A percentile compares a stretch with the other conserved stretches of the same genome.
Evolutionary conservation across 257 asterid genomes (phyloP).

Genomic region (Solanum sejunctum): DNA sequence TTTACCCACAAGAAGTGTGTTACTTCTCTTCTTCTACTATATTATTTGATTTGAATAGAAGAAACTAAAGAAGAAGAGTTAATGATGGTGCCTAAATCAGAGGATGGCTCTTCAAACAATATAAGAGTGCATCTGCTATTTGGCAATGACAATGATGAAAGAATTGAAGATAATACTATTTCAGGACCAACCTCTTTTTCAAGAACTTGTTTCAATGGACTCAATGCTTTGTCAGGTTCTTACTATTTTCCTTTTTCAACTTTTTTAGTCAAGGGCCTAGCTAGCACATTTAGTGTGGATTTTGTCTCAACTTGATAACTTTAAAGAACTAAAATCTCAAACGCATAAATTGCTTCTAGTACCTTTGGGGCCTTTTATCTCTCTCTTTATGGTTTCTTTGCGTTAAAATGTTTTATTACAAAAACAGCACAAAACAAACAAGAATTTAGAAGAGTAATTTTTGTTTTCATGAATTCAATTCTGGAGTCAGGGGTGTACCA

Average conservation of each 20-base stretch:
- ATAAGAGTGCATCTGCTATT: conserved; percentile 13
- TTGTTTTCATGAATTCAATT: not conserved
- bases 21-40: not conserved
- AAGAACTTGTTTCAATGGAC: conserved; percentile 83
- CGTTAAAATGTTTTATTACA: not conserved
- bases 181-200: conserved; percentile 39
- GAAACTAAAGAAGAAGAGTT: not conserved
- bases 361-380: too few species aligned
- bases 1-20: not conserved
- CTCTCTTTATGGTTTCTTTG: not conserved
- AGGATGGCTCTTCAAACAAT: not conserved
- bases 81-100: conserved; percentile 12
- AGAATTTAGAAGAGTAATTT: not conserved
- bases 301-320: too few species aligned
- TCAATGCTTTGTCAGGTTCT: conserved; percentile 65
- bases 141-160: not conserved
- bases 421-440: not conserved
- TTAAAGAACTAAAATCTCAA: too few species aligned
- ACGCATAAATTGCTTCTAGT: too few species aligned
- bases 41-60: not conserved
- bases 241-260: not conserved
- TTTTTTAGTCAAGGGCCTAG: too few species aligned
- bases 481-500: not conserved
- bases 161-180: not conserved
- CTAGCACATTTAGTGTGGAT: too few species aligned